Evolutionary conservation across 441 rosid genomes (phyloP), one percentile per base, ranked within the genome.

Genomic region (Pelargonium australe): DNA sequence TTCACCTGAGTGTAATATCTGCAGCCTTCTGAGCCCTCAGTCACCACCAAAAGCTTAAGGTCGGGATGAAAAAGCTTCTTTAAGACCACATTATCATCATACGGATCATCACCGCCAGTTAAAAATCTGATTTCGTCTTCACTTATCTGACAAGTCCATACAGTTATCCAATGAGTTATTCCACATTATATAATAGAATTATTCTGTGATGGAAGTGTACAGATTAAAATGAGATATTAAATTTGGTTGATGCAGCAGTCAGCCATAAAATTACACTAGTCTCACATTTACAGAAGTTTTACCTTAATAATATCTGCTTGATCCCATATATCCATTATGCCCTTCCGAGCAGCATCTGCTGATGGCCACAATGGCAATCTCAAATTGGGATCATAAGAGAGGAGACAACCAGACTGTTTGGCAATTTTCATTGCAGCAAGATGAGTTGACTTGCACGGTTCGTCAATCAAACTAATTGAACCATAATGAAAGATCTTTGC

Each of bases 321-420:
- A 66, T 87, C 81, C 99, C 99, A 92, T 78, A 95, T 81, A 40
- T 88, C 83, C 98, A 89, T 84, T 51, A 95, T 92, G 79, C 85
- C 90, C 74, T 84, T 76, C 75, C 82, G 81, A 68, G 99, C 98
- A 79, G 89, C 87, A 66, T 89, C 90, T 68, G 84, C 85, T 41
- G 99, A 90, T 71, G 97, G 89, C 99, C 99, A 95, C 71, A 92
- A 80, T 0, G 95, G 87, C 83, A 92, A 76, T 72, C 99, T 86
- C 87, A 95, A 74, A 78, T 95, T 95, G 9, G 98, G 98, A 76
- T 95, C 99, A 61, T 95, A 95, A 6, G 99, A 92, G 67, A 95
- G 91, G 68, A 95, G 74, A 76, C 92, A 76, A 65, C 98, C 99
- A 31, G 95, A 78, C 49, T 75, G 69, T 80, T 86, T 90, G 49